phyloP scores from a whole-genome alignment of 495 filamentous ascomycete genomes.

The Podospora conica region DNA sequence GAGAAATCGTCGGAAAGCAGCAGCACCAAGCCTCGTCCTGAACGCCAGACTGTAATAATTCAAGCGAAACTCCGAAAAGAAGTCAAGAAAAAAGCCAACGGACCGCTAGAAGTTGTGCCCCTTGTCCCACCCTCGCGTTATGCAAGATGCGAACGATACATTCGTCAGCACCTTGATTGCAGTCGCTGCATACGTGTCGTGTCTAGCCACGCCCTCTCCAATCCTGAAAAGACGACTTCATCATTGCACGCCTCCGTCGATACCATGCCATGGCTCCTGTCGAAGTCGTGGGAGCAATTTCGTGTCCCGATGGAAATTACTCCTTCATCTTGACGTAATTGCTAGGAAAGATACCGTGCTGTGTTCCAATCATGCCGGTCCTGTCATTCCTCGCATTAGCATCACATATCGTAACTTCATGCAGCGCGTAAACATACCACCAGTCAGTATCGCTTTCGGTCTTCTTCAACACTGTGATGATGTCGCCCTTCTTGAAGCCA shows the following conservation, averaged over 20 bases:
- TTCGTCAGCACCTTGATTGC: not conserved
- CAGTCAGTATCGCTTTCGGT: conserved; percentile 89
- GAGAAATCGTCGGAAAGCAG: not conserved
- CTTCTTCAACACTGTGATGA: conserved; percentile 95
- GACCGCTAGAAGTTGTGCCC: not conserved
- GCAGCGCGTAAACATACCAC: conserved; percentile 57
- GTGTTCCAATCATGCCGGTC: conserved; percentile 51
- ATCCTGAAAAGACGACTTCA: not conserved
- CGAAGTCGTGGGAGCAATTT: not conserved
- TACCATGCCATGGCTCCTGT: not conserved
- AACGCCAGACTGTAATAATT: not conserved
- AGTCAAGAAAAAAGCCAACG: not conserved
- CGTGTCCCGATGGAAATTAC: not conserved
- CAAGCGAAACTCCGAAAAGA: not conserved
- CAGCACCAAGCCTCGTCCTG: not conserved
- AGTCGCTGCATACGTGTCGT: not conserved
- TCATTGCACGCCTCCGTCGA: not conserved
- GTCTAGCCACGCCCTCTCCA: not conserved
- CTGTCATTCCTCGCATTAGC: conserved; percentile 21
- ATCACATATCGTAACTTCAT: conserved; percentile 14
- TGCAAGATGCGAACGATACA: not conserved
- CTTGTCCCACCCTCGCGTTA: not conserved
- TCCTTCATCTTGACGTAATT: conserved; percentile 51
- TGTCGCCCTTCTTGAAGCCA: conserved; percentile 93
- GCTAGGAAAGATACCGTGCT: conserved; percentile 50